Percentiles rank a stretch among this genome's conserved stretches.
Evolutionary conservation across 2,329 filamentous ascomycete genomes (phyloP).

Genomic region (Phoma herbarum): DNA sequence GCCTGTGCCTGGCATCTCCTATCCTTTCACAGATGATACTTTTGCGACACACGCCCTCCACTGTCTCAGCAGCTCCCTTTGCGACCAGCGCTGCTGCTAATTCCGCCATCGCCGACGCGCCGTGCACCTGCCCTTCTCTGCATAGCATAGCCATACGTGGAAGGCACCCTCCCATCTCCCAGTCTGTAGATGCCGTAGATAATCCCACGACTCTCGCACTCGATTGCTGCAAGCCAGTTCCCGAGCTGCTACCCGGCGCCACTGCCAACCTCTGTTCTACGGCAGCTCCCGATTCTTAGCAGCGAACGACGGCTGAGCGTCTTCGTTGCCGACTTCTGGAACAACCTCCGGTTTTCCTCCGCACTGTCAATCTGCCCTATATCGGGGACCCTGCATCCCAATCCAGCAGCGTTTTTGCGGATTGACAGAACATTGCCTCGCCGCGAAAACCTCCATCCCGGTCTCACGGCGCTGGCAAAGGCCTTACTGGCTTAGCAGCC

Average conservation of each 20-base stretch:
- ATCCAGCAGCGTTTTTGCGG: conserved; percentile 9
- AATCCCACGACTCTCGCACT: neutral
- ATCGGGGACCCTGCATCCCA: conserved; percentile 19
- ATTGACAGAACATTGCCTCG: conserved; percentile 5
- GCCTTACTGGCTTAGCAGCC: conserved; percentile 15
- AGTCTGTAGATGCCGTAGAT: conserved; percentile 13
- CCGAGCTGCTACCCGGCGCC: conserved; percentile 18
- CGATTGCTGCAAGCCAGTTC: conserved; percentile 13
- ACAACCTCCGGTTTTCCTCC: conserved; percentile 12
- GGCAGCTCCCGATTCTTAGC: conserved; percentile 13
- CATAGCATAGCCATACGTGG: conserved; percentile 8
- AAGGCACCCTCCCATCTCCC: neutral
- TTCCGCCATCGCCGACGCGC: conserved; percentile 6
- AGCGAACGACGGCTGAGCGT: conserved; percentile 9
- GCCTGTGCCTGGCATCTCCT: conserved; percentile 25
- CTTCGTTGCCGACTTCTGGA: conserved; percentile 14
- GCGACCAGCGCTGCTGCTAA: conserved; percentile 19
- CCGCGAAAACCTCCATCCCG: conserved; percentile 15
- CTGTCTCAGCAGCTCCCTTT: conserved; percentile 23
- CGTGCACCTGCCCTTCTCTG: conserved; percentile 4
- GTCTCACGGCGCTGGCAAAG: conserved; percentile 6
- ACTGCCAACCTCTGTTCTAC: conserved; percentile 13
- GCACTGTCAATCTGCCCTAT: conserved; percentile 15
- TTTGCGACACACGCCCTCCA: conserved; percentile 16
- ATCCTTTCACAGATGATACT: conserved; percentile 13